phyloP scores from a whole-genome alignment of 768 basidiomycete genomes.

The Chalciporus sphaerocephalus region DNA sequence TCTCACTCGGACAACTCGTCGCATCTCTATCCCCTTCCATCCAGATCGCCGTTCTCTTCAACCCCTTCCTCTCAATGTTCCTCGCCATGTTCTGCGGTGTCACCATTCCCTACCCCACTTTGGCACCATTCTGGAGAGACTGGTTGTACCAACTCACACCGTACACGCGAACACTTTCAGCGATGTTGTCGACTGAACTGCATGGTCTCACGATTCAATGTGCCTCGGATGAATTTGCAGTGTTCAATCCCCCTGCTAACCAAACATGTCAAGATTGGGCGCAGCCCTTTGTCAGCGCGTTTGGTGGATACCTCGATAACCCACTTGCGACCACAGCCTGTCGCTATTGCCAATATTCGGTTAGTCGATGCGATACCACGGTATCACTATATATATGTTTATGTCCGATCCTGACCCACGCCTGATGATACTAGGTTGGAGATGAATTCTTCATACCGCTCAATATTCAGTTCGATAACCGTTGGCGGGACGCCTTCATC shows the following conservation, averaged over 20 bases:
- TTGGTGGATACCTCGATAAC: constrained; percentile 57
- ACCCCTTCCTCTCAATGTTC: constrained; percentile 65
- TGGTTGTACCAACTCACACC: constrained; percentile 26
- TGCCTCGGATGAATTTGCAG: constrained; percentile 47
- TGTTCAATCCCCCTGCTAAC: constrained; percentile 50
- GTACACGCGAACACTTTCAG: constrained; percentile 46
- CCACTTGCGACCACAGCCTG: constrained; percentile 53
- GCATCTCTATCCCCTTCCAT: constrained; percentile 75
- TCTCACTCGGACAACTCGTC: constrained; percentile 69
- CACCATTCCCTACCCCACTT: constrained; percentile 61
- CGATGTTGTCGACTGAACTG: constrained; percentile 46
- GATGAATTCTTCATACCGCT: constrained; percentile 68
- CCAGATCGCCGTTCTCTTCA: constrained; percentile 75
- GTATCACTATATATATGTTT: background rate
- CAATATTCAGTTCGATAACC: constrained; percentile 56
- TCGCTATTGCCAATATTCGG: constrained; percentile 65
- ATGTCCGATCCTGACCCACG: background rate
- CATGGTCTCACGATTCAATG: constrained; percentile 67
- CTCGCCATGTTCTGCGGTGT: constrained; percentile 79
- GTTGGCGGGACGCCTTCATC: constrained; percentile 70
- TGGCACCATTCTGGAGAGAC: constrained; percentile 27
- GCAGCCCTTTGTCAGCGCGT: constrained; percentile 40
- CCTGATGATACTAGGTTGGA: constrained; percentile 49
- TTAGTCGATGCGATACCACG: constrained; percentile 19
- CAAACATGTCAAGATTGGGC: constrained; percentile 52